Evolutionary conservation across 2,329 filamentous ascomycete genomes (phyloP).

Genomic region (Albifimbria verrucaria): DNA sequence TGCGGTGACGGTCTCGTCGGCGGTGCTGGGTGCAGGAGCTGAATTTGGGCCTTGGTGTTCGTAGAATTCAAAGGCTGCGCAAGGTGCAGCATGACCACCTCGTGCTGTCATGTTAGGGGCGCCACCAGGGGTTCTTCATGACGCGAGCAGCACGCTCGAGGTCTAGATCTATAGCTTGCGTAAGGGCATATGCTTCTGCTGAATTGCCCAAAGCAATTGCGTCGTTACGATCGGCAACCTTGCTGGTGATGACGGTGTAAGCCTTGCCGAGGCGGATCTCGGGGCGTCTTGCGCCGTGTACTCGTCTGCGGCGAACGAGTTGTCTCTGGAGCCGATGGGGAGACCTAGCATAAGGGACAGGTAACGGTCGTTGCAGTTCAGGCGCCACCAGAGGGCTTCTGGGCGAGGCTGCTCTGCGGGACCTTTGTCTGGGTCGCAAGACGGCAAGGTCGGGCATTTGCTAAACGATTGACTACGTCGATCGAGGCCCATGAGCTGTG

Average conservation of each 20-base stretch:
- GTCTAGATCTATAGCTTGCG: constrained; percentile 43
- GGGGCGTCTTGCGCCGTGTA: constrained; percentile 25
- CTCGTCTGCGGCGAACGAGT: constrained; percentile 30
- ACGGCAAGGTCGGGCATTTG: constrained; percentile 29
- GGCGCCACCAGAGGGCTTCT: constrained; percentile 42
- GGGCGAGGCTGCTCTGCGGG: constrained; percentile 22
- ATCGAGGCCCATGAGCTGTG: constrained; percentile 48
- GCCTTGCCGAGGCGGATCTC: constrained; percentile 42
- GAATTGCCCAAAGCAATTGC: constrained; percentile 23
- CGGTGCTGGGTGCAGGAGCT: constrained; percentile 12
- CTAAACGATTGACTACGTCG: constrained; percentile 16
- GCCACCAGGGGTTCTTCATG: constrained; percentile 48
- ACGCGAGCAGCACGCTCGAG: constrained; percentile 38
- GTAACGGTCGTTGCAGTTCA: constrained; percentile 47
- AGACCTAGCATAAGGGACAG: constrained; percentile 50
- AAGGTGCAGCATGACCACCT: constrained; percentile 5
- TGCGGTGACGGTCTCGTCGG: constrained; percentile 13
- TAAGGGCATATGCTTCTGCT: constrained; percentile 34
- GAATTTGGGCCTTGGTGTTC: too few species aligned
- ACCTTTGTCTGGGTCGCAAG: constrained; percentile 30
- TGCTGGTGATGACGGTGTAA: constrained; percentile 38
- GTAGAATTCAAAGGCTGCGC: background rate
- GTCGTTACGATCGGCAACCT: constrained; percentile 46
- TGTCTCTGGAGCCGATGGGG: constrained; percentile 38
- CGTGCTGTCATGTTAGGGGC: constrained; percentile 21